Percentiles rank a stretch among this genome's conserved stretches.
These are phyloP conservation scores for Colletotrichum noveboracense DNA, from an alignment of 2,329 filamentous ascomycete genomes.

Conservation along the genomic window DNA sequence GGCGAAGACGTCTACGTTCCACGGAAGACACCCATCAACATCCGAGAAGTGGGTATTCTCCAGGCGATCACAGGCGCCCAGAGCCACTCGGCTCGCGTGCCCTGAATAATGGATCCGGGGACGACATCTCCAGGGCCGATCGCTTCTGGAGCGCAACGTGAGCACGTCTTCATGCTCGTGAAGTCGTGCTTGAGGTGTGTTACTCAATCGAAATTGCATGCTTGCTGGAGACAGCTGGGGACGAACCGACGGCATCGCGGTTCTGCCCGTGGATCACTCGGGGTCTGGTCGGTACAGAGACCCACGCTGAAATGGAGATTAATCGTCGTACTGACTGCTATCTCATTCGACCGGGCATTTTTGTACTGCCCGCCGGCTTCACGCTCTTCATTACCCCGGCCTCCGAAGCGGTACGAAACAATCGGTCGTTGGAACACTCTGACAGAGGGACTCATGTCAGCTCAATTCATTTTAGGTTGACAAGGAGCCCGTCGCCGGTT, in stretches of 20 bases:
- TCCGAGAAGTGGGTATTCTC: neutral
- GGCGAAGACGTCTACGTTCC: neutral
- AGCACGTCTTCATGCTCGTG: neutral
- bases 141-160: neutral
- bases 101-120: neutral
- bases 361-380: neutral
- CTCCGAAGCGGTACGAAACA: neutral
- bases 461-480: slow-evolving; percentile 6
- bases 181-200: neutral
- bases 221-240: neutral
- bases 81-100: slow-evolving; percentile 7
- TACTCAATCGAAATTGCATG: neutral
- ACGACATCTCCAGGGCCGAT: neutral
- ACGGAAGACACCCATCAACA: neutral
- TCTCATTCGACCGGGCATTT: neutral
- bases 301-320: neutral
- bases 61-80: neutral
- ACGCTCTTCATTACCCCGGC: neutral
- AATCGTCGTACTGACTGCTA: neutral
- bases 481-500: neutral
- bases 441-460: neutral
- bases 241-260: neutral
- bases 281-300: neutral
- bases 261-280: neutral
- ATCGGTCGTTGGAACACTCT: neutral